Conservation (phyloP, 1,139 yeast species). For the Hemisphaericaspora lyxosophila region DNA sequence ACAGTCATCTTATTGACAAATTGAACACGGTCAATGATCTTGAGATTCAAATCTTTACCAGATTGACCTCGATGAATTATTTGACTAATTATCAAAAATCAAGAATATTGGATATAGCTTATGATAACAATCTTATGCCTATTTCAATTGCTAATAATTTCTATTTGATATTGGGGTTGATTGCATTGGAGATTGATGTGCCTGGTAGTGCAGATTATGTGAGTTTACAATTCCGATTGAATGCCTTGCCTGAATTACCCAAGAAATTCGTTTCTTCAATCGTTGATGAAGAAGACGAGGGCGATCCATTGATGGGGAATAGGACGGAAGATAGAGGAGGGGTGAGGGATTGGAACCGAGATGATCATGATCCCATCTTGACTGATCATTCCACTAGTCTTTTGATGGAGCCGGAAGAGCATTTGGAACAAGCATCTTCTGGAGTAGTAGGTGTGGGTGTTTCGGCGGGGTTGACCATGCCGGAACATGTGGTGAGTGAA, state of each 20-base stretch:
- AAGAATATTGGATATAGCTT: constrained; percentile 34
- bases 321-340: constrained; percentile 5
- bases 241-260: constrained; percentile 38
- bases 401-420: background rate
- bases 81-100: constrained; percentile 35
- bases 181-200: constrained; percentile 41
- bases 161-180: constrained; percentile 37
- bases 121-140: constrained; percentile 40
- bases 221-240: constrained; percentile 38
- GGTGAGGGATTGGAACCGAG: constrained; percentile 5
- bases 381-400: constrained; percentile 21
- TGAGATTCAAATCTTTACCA: constrained; percentile 29
- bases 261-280: constrained; percentile 21
- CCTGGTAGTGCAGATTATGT: constrained; percentile 47
- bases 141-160: constrained; percentile 31
- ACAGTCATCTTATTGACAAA: constrained; percentile 18
- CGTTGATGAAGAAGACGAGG: constrained; percentile 12
- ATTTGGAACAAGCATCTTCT: background rate
- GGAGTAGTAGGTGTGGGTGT: constrained; percentile 1
- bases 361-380: constrained; percentile 19
- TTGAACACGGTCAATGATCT: constrained; percentile 31
- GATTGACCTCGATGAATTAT: constrained; percentile 26
- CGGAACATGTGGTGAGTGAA: constrained; percentile 10
- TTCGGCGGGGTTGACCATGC: constrained; percentile 1
- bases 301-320: constrained; percentile 7